Percentiles rank a stretch among this genome's conserved stretches.
These are phyloP conservation scores for Pseudocercospora musae DNA, from an alignment of 2,329 filamentous ascomycete genomes.

Conservation along the genomic window DNA sequence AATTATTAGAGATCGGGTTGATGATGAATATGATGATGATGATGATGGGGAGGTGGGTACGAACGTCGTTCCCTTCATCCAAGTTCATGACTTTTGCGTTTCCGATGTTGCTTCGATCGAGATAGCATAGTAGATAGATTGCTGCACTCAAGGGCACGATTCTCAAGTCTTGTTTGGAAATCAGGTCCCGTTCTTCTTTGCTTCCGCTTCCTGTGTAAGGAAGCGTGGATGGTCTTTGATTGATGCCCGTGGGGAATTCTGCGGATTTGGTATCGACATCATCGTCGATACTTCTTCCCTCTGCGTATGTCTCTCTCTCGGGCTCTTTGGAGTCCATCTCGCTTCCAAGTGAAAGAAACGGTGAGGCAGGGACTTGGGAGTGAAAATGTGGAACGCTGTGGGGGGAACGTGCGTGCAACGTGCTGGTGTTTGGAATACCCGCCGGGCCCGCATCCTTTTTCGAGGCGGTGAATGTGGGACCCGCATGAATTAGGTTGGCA, in stretches of 20 bases:
- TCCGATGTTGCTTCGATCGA: constrained; percentile 60
- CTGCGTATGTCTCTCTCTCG: not conserved
- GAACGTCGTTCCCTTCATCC: constrained; percentile 53
- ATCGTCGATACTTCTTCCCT: not conserved
- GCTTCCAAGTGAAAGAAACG: not conserved
- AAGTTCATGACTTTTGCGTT: constrained; percentile 56
- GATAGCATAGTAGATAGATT: constrained; percentile 66
- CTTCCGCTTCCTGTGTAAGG: constrained; percentile 6
- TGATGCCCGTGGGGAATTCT: not conserved
- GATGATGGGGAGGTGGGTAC: not conserved
- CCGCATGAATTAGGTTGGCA: not conserved
- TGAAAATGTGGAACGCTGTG: not conserved
- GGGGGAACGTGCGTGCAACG: not conserved
- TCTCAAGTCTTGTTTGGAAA: constrained; percentile 53
- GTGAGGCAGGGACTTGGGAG: not conserved
- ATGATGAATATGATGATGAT: too few relatives aligned
- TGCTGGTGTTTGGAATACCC: not conserved
- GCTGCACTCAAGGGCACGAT: constrained; percentile 62
- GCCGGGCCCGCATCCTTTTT: not conserved
- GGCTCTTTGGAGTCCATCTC: not conserved
- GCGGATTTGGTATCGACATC: not conserved
- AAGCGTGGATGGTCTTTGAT: not conserved
- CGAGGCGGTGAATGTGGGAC: not conserved
- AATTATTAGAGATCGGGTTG: too few relatives aligned
- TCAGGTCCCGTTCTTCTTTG: constrained; percentile 13